These are phyloP conservation scores for Fragilariopsis cylindrus DNA, from an alignment of 108 stramenopile species.

Conservation along the genomic window DNA sequence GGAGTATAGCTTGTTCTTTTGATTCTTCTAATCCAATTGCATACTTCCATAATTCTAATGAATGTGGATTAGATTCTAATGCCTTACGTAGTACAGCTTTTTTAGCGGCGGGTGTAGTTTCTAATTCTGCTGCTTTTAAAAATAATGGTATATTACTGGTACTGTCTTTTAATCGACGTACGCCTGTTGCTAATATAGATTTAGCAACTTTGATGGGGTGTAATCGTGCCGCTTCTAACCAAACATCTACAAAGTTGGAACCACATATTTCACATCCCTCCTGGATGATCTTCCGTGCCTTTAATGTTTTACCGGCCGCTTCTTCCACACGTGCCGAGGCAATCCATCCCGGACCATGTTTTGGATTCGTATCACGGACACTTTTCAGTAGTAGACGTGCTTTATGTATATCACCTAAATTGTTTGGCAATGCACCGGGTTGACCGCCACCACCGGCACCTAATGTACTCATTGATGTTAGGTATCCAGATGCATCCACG, in stretches of 20 bases:
- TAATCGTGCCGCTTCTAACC: conserved; percentile 97
- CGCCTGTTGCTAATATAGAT: conserved; percentile 85
- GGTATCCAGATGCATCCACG: conserved; percentile 94
- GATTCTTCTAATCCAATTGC: conserved; percentile 96
- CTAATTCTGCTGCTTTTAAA: conserved; percentile 77
- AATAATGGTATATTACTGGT: conserved; percentile 60
- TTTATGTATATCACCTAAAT: conserved; percentile 95
- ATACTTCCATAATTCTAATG: conserved; percentile 94
- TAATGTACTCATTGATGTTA: conserved; percentile 83
- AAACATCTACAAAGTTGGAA: conserved; percentile 93
- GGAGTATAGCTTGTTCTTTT: conserved; percentile 88
- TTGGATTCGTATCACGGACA: conserved; percentile 96
- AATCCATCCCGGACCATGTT: conserved; percentile 98
- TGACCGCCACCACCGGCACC: conserved; percentile 39
- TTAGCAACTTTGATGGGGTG: conserved; percentile 87
- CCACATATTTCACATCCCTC: conserved; percentile 93
- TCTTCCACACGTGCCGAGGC: conserved; percentile 97
- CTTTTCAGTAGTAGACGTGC: conserved; percentile 92
- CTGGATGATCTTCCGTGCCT: conserved; percentile 95
- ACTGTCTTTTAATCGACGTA: conserved; percentile 60
- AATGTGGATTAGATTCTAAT: conserved; percentile 90
- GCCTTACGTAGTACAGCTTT: conserved; percentile 95
- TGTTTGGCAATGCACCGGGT: conserved; percentile 45
- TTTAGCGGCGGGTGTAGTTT: conserved; percentile 76
- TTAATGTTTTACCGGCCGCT: conserved; percentile 87